These are phyloP conservation scores for Penicillium canariense DNA, from an alignment of 495 filamentous ascomycete species.

Conservation along the genomic window DNA sequence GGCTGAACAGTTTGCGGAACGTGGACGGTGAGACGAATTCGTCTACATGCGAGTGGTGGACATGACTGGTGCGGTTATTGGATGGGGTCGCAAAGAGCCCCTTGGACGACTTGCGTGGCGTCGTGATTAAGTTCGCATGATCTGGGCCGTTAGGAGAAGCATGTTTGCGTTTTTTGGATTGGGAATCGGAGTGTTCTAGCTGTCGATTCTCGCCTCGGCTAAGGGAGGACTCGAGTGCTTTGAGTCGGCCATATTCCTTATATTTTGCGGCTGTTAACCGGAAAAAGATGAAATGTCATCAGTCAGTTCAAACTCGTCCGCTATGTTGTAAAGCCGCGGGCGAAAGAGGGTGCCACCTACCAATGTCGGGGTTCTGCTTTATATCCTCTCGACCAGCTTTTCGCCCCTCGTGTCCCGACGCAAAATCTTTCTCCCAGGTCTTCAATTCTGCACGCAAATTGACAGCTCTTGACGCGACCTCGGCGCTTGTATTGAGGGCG, in stretches of 20 bases:
- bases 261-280: conserved; percentile 91
- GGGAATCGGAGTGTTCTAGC: conserved; percentile 20
- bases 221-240: conserved; percentile 50
- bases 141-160: conserved; percentile 30
- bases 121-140: conserved; percentile 14
- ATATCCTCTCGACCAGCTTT: conserved; percentile 86
- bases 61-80: conserved; percentile 32
- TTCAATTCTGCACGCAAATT: conserved; percentile 74
- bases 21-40: conserved; percentile 59
- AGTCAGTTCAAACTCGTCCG: not conserved
- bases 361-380: conserved; percentile 77
- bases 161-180: conserved; percentile 44
- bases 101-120: conserved; percentile 37
- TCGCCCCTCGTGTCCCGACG: conserved; percentile 61
- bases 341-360: conserved; percentile 41
- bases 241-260: conserved; percentile 78
- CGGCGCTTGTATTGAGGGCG: conserved; percentile 19
- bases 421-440: conserved; percentile 79
- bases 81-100: conserved; percentile 46
- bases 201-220: conserved; percentile 29
- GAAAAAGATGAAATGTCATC: not conserved
- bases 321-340: not conserved
- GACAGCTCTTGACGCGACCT: conserved; percentile 28
- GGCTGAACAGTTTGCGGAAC: conserved; percentile 59
- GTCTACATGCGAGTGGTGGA: conserved; percentile 49